A percentile compares a stretch with the other conserved stretches of the same genome.
Evolutionary conservation across 768 basidiomycete species (phyloP).

Genomic region (Sarcodon sp.): DNA sequence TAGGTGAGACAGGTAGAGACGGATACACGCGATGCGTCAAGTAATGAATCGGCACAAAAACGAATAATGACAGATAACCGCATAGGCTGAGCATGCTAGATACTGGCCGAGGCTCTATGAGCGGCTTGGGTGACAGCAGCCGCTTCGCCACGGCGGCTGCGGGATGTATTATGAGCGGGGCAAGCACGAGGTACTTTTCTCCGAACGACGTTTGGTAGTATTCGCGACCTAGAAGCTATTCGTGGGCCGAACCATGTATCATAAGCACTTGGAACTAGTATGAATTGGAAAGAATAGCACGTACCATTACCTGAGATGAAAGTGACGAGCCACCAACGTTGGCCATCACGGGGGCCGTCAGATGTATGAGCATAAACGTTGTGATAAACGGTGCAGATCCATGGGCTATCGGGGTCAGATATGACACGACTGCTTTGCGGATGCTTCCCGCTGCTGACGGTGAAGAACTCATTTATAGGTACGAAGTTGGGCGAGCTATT

Average conservation of each 20-base stretch:
- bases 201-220: conserved; percentile 69
- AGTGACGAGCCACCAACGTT: conserved; percentile 55
- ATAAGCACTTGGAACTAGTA: background rate
- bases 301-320: conserved; percentile 67
- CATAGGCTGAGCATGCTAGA: conserved; percentile 38
- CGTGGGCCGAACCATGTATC: background rate
- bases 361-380: conserved; percentile 68
- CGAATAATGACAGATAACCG: conserved; percentile 43
- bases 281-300: conserved; percentile 9
- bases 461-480: too few species aligned
- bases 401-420: conserved; percentile 49
- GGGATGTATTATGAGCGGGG: conserved; percentile 55
- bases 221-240: conserved; percentile 68
- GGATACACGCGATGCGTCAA: conserved; percentile 54
- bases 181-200: conserved; percentile 56
- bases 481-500: too few species aligned
- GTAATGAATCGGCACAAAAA: conserved; percentile 61
- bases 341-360: conserved; percentile 62
- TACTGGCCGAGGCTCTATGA: conserved; percentile 16
- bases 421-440: conserved; percentile 4
- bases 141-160: conserved; percentile 48
- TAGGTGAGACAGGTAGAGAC: conserved; percentile 28
- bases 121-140: conserved; percentile 26
- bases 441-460: too few species aligned
- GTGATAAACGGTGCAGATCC: conserved; percentile 65